Evolutionary conservation across 805 yeast genomes (phyloP), one percentile per base, ranked within the genome.

Genomic region (Candida parachauliodes): DNA sequence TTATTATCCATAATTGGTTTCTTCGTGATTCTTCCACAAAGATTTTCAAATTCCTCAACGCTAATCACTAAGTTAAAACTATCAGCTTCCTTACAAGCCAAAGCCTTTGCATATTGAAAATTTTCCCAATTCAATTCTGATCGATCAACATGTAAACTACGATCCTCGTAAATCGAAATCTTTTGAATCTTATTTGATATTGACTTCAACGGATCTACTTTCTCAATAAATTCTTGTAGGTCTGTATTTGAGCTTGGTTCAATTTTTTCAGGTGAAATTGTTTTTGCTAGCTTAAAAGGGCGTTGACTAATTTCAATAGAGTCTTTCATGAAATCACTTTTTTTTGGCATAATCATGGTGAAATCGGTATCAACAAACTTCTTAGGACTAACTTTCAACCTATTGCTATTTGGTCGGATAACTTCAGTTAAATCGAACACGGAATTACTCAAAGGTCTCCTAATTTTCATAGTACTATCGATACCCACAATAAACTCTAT

Each of bases 121-220:
- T 56, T 65, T 46, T 64, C 62, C 66, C 74, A 68, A 34, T 68
- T 57, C 42, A 4, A 60, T 60, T 4, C 33, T 62, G 52, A 34
- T 58, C 57, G 40, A 68, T 3, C 57, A 58, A 11, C 65, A 8
- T 74, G 68, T 3, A 64, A 60, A 4, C 59, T 47, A 36, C 56
- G 62, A 44, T 70, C 76, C 33, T 68, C 68, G 36, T 52, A 70
- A n/a, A 70, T 69, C 8, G 52, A 37, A 15, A 70, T 67, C 3
- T 65, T 62, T 35, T 59, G 59, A 32, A 54, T 60, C 31, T 50
- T 54, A 29, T 49, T 58, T 2, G 72, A 56, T 10, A 66, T 50
- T 4, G 57, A 50, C 32, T 48, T 56, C 19, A 70, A 52, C 2
- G 76, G 76, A 44, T 70, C 75, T 0, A 67, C 53, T 39, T 54